phyloP scores from a whole-genome alignment of 495 filamentous ascomycete species.

The Neurospora cerealis region DNA sequence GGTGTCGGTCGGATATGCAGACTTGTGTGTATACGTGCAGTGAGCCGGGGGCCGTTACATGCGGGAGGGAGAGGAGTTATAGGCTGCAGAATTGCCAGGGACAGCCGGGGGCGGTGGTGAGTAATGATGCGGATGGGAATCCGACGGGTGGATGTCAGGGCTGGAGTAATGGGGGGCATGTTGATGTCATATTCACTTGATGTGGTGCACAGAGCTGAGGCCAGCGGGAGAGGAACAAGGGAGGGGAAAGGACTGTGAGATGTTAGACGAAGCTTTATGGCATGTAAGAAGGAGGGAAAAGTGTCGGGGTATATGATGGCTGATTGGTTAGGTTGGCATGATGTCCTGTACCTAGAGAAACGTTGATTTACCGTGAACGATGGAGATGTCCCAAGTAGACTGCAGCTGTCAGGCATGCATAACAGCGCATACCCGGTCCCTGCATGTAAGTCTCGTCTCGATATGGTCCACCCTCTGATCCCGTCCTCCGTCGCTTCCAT shows the following conservation, averaged over 20 bases:
- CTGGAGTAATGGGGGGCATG: constrained; percentile 15
- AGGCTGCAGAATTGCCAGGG: constrained; percentile 13
- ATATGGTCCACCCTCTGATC: neutral
- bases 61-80: constrained; percentile 14
- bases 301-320: neutral
- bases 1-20: constrained; percentile 14
- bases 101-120: constrained; percentile 4
- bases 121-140: constrained; percentile 12
- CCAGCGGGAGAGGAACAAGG: neutral
- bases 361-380: neutral
- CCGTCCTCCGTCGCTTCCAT: neutral
- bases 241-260: neutral
- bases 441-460: neutral
- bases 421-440: neutral
- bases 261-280: neutral
- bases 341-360: neutral
- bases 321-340: neutral
- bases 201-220: neutral
- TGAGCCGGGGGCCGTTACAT: constrained; percentile 2
- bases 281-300: neutral
- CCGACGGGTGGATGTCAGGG: constrained; percentile 21
- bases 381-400: neutral
- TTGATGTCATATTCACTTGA: constrained; percentile 12
- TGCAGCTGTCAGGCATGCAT: neutral
- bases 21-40: constrained; percentile 14